Percentiles rank a stretch among this genome's conserved stretches.
These are phyloP conservation scores for Auriculariales sp. DNA, from an alignment of 768 basidiomycete genomes.

Conservation along the genomic window DNA sequence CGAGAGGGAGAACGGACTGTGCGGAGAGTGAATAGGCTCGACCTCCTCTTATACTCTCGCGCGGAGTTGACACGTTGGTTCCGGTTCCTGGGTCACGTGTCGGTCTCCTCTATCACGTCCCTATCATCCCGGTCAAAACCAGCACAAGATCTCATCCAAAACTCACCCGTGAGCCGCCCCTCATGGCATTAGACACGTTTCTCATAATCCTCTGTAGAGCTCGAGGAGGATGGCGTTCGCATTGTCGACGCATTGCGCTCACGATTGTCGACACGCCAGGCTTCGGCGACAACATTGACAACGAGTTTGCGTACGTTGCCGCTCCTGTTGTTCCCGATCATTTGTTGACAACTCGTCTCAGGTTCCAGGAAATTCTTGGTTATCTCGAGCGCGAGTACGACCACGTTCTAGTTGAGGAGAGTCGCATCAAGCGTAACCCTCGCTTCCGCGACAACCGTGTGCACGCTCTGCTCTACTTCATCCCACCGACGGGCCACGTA, in stretches of 20 bases:
- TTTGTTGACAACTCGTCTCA: slow-evolving; percentile 17
- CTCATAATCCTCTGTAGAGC: slow-evolving; percentile 41
- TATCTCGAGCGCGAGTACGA: slow-evolving; percentile 98
- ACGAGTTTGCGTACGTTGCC: slow-evolving; percentile 79
- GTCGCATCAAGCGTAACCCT: slow-evolving; percentile 97
- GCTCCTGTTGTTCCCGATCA: not conserved
- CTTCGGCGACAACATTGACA: slow-evolving; percentile 97
- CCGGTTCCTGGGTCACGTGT: no score
- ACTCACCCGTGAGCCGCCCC: not conserved
- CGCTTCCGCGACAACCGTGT: slow-evolving; percentile 97
- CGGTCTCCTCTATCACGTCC: no score
- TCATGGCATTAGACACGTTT: not conserved
- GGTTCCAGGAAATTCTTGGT: slow-evolving; percentile 93
- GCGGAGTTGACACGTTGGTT: no score
- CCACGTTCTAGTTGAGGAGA: slow-evolving; percentile 95
- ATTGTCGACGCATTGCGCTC: no score
- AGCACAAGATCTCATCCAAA: not conserved
- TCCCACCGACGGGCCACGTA: slow-evolving; percentile 92
- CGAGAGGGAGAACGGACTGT: no score
- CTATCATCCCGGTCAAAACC: no score
- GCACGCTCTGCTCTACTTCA: slow-evolving; percentile 94
- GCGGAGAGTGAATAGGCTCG: no score
- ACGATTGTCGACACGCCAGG: slow-evolving; percentile 99
- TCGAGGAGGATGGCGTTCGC: slow-evolving; percentile 96
- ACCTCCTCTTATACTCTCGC: no score